Percentiles rank a stretch among this genome's conserved stretches.
phyloP scores from a whole-genome alignment of 2,329 filamentous ascomycete species.

The Pseudogymnoascus sp. region DNA sequence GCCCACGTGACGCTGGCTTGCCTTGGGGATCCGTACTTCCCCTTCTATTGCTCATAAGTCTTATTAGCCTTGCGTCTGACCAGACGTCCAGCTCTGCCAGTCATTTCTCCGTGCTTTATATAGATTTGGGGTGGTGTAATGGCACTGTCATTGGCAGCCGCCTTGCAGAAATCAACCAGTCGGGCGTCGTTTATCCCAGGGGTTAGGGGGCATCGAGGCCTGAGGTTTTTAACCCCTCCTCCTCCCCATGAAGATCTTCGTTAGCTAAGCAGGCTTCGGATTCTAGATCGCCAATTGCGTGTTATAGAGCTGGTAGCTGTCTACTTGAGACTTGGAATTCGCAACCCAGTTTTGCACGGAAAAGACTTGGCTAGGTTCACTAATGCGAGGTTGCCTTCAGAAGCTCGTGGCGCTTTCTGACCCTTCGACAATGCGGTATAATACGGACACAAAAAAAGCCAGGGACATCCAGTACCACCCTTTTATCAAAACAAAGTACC shows the following conservation, averaged over 20 bases:
- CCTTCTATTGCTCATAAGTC: not conserved
- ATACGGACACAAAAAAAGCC: not conserved
- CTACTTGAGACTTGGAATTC: not conserved
- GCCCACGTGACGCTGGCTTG: not conserved
- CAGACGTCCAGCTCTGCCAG: conserved; percentile 5
- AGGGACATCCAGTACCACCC: not conserved
- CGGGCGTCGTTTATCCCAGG: not conserved
- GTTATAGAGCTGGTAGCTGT: not conserved
- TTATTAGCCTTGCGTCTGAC: conserved; percentile 1
- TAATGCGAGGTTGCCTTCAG: too few species aligned
- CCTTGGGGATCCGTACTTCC: not conserved
- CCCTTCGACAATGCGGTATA: not conserved
- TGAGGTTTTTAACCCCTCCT: not conserved
- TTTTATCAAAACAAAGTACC: not conserved
- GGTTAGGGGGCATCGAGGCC: not conserved
- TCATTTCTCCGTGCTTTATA: not conserved
- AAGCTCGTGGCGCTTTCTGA: conserved; percentile 1
- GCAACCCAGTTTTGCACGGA: not conserved
- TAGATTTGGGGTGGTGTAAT: not conserved
- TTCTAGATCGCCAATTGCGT: not conserved
- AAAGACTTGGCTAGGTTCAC: not conserved
- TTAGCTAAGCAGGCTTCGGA: not conserved
- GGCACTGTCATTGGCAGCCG: not conserved
- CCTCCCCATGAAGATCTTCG: not conserved
- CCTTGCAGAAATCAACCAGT: not conserved